Evolutionary conservation across 495 filamentous ascomycete genomes (phyloP), one percentile per base, ranked within the genome.

Genomic region (Choiromyces venosus): DNA sequence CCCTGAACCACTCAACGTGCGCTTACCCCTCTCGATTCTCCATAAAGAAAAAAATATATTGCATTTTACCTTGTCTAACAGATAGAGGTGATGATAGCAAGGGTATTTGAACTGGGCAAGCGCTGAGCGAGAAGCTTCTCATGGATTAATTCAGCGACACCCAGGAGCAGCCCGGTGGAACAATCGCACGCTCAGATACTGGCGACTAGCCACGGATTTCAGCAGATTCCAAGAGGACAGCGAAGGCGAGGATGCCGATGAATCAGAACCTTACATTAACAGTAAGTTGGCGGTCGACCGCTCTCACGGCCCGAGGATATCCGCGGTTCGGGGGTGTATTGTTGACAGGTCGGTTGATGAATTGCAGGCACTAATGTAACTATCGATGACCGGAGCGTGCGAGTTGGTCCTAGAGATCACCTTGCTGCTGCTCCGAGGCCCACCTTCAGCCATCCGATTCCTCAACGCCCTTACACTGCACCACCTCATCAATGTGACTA

Each of bases 121-220:
- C 8, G 64, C 71, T 71, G 74, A 78, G 39, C 74, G 68, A 21
- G 76, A 74, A 39, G 76, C 75, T 16, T 56, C 76, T 19, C 56
- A 37, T 14, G 61, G 65, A 61, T 46, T 19, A 46, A 56, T 68
- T 4, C 61, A 66, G 16, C 75, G 75, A 35, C 73, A 71, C 21
- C 68, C 68, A 35, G 71, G 44, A 16, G 76, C 78, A 40, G 68
- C 76, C 21, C 69, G 72, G 35, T 79, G 75, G 72, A 79, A 79
- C 38, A 79, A 79, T 56, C 77, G 77, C 52, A 79, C 70, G 16
- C 19, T 79, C 16, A 66, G 76, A 37, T 79, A 44, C 68, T 79
- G 77, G 77, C 76, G 71, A 64, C 69, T 79, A 18, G 70, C 76
- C 0, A 79, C 77, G 14, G 77, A 79, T 56, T 76, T 75, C 33